phyloP scores from a whole-genome alignment of 208 protist genomes.

The Leishmania arabica region DNA sequence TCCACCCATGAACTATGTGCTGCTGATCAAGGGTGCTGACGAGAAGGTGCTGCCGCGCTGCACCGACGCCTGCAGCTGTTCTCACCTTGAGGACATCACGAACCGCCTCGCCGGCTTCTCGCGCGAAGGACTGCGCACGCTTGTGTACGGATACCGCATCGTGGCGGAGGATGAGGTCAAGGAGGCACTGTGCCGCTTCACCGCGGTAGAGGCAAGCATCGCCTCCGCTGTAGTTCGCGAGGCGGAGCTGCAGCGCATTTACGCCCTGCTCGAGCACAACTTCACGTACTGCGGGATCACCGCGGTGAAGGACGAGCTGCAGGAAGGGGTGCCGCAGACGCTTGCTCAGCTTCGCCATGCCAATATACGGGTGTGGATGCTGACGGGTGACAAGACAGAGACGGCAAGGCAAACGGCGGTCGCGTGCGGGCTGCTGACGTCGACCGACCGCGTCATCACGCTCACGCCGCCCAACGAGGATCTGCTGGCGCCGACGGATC shows the following conservation, averaged over 20 bases:
- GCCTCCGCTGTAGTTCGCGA: slow-evolving; percentile 29
- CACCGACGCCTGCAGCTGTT: slow-evolving; percentile 23
- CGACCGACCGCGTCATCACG: slow-evolving; percentile 41
- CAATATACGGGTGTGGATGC: slow-evolving; percentile 94
- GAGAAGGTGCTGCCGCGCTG: slow-evolving; percentile 70
- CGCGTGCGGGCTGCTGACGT: slow-evolving; percentile 55
- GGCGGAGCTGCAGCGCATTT: slow-evolving; percentile 32
- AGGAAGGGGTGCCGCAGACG: slow-evolving; percentile 92
- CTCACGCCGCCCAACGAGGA: slow-evolving; percentile 42
- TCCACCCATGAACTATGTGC: slow-evolving; percentile 28
- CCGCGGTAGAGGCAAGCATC: slow-evolving; percentile 23
- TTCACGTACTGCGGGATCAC: slow-evolving; percentile 92
- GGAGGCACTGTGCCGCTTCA: slow-evolving; percentile 35
- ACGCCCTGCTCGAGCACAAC: slow-evolving; percentile 85
- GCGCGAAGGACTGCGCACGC: slow-evolving; percentile 62
- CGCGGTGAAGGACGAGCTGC: slow-evolving; percentile 97
- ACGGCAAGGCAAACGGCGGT: slow-evolving; percentile 96
- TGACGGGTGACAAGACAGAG: slow-evolving; percentile 98
- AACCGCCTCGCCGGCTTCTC: slow-evolving; percentile 34
- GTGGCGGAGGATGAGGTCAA: slow-evolving; percentile 44
- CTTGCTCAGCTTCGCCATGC: slow-evolving; percentile 78
- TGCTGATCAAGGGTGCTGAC: slow-evolving; percentile 85
- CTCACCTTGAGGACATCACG: slow-evolving; percentile 23
- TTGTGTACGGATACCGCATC: slow-evolving; percentile 64
- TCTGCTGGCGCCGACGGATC: slow-evolving; percentile 32